Conservation (phyloP, 345 rosid species). For the Hibiscus trionum region DNA sequence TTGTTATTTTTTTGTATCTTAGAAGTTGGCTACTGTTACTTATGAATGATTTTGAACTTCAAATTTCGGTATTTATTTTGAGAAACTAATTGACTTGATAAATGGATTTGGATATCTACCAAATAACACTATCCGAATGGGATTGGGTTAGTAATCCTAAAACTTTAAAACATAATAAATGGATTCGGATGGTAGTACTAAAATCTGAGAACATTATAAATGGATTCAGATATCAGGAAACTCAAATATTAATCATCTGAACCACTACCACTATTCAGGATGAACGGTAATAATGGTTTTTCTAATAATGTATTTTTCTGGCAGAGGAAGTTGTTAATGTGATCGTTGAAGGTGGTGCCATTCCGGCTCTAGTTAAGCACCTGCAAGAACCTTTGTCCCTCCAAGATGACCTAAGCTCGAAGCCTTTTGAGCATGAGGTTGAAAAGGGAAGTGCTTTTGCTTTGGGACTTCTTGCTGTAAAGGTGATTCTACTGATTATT, state of each 20-base stretch:
- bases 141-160: neutral
- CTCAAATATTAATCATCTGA: no score
- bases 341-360: constrained; percentile 93
- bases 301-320: neutral
- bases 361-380: constrained; percentile 91
- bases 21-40: neutral
- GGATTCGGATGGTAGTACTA: no score
- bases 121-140: neutral
- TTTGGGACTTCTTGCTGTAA: constrained; percentile 88
- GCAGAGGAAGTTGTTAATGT: constrained; percentile 92
- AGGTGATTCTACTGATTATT: constrained; percentile 34
- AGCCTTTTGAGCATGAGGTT: constrained; percentile 93
- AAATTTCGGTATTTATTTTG: neutral
- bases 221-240: no score
- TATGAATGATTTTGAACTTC: neutral
- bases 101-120: neutral
- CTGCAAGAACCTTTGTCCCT: constrained; percentile 59
- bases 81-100: neutral
- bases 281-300: neutral
- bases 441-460: constrained; percentile 99
- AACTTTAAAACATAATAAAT: neutral
- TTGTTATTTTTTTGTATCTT: no score
- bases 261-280: neutral
- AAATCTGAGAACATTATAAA: no score
- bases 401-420: constrained; percentile 40